Conservation (phyloP, 1,284 basidiomycete genomes). For the Ceratobasidium sp. region DNA sequence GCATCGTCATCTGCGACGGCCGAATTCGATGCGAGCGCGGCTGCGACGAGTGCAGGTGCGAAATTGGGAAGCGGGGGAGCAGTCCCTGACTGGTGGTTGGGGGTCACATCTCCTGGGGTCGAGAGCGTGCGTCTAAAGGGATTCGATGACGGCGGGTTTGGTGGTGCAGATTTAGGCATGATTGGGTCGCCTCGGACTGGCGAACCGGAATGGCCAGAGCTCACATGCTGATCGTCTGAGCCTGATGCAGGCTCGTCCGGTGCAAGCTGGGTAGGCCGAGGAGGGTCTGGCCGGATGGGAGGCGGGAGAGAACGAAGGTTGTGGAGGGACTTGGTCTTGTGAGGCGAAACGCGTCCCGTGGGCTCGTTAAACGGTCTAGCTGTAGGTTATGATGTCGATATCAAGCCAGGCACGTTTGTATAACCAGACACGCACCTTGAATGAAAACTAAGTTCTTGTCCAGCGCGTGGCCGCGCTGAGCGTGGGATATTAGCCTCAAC, state of each 20-base stretch:
- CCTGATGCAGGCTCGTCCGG: constrained; percentile 16
- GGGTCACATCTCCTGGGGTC: constrained; percentile 27
- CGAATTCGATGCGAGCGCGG: constrained; percentile 19
- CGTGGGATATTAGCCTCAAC: constrained; percentile 42
- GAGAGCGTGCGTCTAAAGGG: constrained; percentile 38
- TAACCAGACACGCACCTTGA: constrained; percentile 39
- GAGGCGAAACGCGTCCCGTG: constrained; percentile 17
- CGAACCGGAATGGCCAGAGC: background rate
- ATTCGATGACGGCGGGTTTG: constrained; percentile 34
- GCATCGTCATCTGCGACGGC: constrained; percentile 13
- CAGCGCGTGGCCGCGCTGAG: constrained; percentile 40
- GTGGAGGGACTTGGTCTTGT: constrained; percentile 24
- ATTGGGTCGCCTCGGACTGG: constrained; percentile 33
- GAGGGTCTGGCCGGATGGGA: constrained; percentile 19
- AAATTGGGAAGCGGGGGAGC: constrained; percentile 13
- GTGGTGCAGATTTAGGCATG: constrained; percentile 29
- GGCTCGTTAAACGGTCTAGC: background rate
- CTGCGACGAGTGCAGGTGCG: constrained; percentile 16
- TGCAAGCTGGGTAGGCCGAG: constrained; percentile 23
- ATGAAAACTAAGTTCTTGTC: constrained; percentile 43
- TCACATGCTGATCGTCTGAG: constrained; percentile 8
- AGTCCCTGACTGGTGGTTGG: constrained; percentile 1
- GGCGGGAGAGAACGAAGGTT: constrained; percentile 24
- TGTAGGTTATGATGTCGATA: background rate
- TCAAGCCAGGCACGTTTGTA: background rate